Base-by-base conservation (phyloP, 164 flowering plant species). In the Kingdonia uniflora region DNA sequence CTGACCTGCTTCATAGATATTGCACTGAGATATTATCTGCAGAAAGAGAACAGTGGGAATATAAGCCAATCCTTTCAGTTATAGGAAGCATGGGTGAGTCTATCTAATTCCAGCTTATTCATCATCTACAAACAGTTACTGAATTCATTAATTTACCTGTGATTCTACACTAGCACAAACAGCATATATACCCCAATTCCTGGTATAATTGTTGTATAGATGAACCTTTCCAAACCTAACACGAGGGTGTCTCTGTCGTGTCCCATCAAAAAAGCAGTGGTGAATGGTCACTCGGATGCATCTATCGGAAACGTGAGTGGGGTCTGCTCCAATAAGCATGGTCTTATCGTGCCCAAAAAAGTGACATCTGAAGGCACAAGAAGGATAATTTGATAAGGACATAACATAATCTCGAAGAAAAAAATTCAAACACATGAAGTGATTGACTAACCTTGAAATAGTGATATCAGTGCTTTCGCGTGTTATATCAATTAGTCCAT, bases 401-500 rank as follows among this genome's bases (percentile, higher is more conserved):
- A 3, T 15, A 41, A 2, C 14, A 16, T 7, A 23, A 49, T 17
- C 40, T 17, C 13, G 5, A 43, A 17, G 19, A 49, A 37, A 23
- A 0, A 8, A 20, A 10, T 48, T 8, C 15, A 33, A 45, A 20
- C 20, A 59, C 20, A 24, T 13, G 25, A 8, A 14, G 7, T 29
- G 52, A 25, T 60, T 52, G 42, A 29, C 41, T 35, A 46, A 81
- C 95, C 95, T 73, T 17, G 97, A 86, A 20, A 89, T 35, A 45
- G 95, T 89, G 33, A 89, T 79, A 61, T 89, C 84, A 10, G 92
- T 89, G 72, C 90, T 84, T 66, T 60, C 71, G 20, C 86, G 62
- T n/a, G 95, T 79, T 63, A 86, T 82, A 69, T 89, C 97, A n/a
- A 89, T 84, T 20, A 86, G 74, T 14, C 95, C 94, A 73, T 88